Percentiles rank a stretch among this genome's conserved stretches.
Conservation (phyloP, 495 filamentous ascomycete species). For the Thermothielavioides terrestris region DNA sequence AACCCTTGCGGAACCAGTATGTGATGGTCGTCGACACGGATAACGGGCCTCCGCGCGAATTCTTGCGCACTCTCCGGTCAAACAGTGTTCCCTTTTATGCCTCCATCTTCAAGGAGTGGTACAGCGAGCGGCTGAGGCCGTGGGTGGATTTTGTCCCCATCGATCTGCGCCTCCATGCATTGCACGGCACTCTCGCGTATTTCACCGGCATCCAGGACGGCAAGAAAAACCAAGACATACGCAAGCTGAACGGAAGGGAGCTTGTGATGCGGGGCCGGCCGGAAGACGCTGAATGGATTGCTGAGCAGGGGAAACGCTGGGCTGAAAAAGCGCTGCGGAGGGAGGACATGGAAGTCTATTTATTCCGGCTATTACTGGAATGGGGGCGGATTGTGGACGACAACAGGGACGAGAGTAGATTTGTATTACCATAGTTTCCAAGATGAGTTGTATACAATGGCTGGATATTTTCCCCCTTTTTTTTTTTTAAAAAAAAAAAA, state of each 20-base stretch:
- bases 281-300: constrained; percentile 49
- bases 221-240: constrained; percentile 23
- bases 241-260: constrained; percentile 40
- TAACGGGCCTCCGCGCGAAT: constrained; percentile 55
- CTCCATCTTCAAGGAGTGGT: constrained; percentile 67
- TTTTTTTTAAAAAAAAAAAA: too few relatives aligned
- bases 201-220: constrained; percentile 43
- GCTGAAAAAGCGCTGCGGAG: constrained; percentile 54
- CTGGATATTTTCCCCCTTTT: too few relatives aligned
- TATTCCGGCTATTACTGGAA: constrained; percentile 70
- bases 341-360: constrained; percentile 78
- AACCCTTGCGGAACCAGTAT: constrained; percentile 37
- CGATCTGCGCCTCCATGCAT: constrained; percentile 56
- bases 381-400: constrained; percentile 62
- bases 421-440: constrained; percentile 17
- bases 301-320: constrained; percentile 59
- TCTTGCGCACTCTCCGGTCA: constrained; percentile 58
- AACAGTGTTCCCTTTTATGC: constrained; percentile 55
- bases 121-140: constrained; percentile 56
- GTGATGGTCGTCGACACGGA: constrained; percentile 61
- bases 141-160: constrained; percentile 76
- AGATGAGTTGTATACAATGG: too few relatives aligned
- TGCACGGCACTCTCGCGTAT: constrained; percentile 58
- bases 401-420: constrained; percentile 50
- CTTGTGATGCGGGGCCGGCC: constrained; percentile 22